phyloP scores from a whole-genome alignment of 345 rosid species.

The Pelargonium nanum region DNA sequence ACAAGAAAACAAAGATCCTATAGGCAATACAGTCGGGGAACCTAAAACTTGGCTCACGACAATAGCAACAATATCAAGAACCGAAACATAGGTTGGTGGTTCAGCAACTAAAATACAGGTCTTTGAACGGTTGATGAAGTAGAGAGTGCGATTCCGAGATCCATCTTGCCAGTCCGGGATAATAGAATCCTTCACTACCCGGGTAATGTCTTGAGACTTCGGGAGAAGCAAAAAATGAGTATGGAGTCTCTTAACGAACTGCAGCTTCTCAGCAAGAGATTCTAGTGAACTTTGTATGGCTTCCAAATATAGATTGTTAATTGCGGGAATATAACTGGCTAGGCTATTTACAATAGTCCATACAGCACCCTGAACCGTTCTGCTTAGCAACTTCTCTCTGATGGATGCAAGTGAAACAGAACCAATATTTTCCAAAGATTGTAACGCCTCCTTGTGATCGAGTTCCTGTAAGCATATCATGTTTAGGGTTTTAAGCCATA shows the following conservation, averaged over 20 bases:
- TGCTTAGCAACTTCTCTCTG: conserved; percentile 48
- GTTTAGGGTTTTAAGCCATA: background rate
- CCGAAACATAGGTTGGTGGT: conserved; percentile 65
- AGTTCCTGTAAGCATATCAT: conserved; percentile 48
- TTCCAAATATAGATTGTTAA: conserved; percentile 30
- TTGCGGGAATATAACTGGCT: conserved; percentile 20
- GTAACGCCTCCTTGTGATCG: conserved; percentile 37
- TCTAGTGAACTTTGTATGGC: conserved; percentile 38
- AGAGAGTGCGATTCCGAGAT: conserved; percentile 52
- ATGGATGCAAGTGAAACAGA: conserved; percentile 40
- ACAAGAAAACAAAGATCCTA: conserved; percentile 62
- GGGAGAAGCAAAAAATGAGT: conserved; percentile 71
- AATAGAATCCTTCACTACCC: conserved; percentile 37
- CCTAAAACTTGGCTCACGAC: conserved; percentile 77
- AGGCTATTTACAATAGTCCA: conserved; percentile 44
- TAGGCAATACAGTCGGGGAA: conserved; percentile 54
- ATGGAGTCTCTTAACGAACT: conserved; percentile 57
- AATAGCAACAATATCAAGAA: conserved; percentile 63
- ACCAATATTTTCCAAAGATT: conserved; percentile 47
- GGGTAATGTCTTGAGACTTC: conserved; percentile 51
- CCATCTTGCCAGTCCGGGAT: conserved; percentile 58
- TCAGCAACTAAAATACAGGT: conserved; percentile 63
- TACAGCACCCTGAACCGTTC: conserved; percentile 58
- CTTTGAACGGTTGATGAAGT: conserved; percentile 43
- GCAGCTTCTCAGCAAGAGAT: conserved; percentile 50